Conservation (phyloP, 805 yeast species). For the Metahyphopichia silvanorum region DNA sequence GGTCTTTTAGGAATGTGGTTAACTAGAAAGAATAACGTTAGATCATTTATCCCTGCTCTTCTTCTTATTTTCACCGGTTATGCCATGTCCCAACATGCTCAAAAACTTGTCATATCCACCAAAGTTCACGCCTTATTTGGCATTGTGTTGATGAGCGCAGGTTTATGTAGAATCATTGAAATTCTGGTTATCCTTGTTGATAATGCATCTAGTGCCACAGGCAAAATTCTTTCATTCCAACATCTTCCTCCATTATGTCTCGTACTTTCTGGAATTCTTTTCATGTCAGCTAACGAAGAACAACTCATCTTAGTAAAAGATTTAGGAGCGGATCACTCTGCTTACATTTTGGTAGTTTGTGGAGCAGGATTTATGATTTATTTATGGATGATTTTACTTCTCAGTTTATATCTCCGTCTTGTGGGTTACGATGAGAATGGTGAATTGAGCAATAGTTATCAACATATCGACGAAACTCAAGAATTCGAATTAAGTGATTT, state of each 20-base stretch:
- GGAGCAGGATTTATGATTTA: conserved; percentile 73
- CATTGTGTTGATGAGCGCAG: conserved; percentile 72
- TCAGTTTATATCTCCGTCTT: conserved; percentile 53
- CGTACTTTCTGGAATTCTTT: conserved; percentile 72
- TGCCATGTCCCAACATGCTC: conserved; percentile 90
- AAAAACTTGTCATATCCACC: conserved; percentile 71
- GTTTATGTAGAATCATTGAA: conserved; percentile 72
- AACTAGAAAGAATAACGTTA: conserved; percentile 51
- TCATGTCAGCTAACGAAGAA: conserved; percentile 93
- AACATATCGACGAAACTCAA: conserved; percentile 14
- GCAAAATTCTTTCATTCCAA: conserved; percentile 67
- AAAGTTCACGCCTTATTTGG: conserved; percentile 90
- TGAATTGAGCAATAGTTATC: conserved; percentile 18
- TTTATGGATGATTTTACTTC: conserved; percentile 59
- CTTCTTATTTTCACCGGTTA: conserved; percentile 87
- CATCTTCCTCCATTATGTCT: conserved; percentile 82
- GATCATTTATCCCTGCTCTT: conserved; percentile 78
- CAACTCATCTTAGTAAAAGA: conserved; percentile 69
- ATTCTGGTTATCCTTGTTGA: conserved; percentile 75
- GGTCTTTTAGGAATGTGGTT: conserved; percentile 82
- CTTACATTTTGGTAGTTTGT: conserved; percentile 69
- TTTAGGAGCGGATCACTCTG: conserved; percentile 79
- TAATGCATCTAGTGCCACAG: conserved; percentile 35
- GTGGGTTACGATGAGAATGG: conserved; percentile 43
- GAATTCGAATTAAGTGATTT: conserved; percentile 37